Conservation (phyloP, 1,139 yeast species). For the Candida sanyaensis region DNA sequence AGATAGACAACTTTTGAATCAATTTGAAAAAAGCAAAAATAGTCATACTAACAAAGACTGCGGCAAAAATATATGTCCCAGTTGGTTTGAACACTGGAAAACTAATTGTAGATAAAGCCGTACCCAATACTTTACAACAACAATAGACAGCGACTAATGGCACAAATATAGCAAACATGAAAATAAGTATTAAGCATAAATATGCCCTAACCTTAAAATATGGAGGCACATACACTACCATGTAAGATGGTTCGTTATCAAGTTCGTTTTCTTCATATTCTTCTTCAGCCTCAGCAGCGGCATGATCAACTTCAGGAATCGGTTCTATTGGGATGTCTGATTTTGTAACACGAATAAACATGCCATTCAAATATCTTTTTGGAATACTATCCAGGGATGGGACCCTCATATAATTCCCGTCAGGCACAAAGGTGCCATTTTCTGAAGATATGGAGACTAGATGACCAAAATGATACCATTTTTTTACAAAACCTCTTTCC, state of each 20-base stretch:
- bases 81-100: too few relatives aligned
- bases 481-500: slow-evolving; percentile 70
- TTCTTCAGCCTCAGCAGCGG: background rate
- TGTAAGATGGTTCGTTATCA: background rate
- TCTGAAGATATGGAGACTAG: background rate
- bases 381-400: slow-evolving; percentile 82
- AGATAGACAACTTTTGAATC: too few relatives aligned
- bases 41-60: too few relatives aligned
- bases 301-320: background rate
- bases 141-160: background rate
- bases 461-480: slow-evolving; percentile 21
- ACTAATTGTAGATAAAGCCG: too few relatives aligned
- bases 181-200: background rate
- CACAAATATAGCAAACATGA: background rate
- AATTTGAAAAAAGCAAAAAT: too few relatives aligned
- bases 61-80: too few relatives aligned
- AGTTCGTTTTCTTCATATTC: background rate
- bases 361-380: slow-evolving; percentile 56
- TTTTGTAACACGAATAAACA: slow-evolving; percentile 82
- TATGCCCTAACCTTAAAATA: background rate
- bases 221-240: background rate
- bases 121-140: too few relatives aligned
- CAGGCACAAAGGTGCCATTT: slow-evolving; percentile 53
- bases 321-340: slow-evolving; percentile 55
- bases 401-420: slow-evolving; percentile 82